Evolutionary conservation across 257 asterid species (phyloP).

Genomic region (Jaltomata sinuosa): DNA sequence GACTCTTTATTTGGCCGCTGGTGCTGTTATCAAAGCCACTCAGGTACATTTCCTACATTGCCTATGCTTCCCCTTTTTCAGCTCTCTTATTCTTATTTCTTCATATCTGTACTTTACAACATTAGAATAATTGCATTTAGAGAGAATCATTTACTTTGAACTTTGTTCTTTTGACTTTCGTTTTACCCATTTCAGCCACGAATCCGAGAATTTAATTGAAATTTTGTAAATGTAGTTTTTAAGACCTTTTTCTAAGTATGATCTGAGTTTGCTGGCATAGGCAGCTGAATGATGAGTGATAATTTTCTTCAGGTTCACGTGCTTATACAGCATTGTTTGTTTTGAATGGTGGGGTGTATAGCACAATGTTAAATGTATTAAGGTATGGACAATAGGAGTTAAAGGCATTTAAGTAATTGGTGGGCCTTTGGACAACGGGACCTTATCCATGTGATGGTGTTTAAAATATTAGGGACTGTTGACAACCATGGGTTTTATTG

Average conservation of each 20-base stretch:
- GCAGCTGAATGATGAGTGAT: neutral
- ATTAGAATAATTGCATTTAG: neutral
- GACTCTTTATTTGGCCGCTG: slow-evolving; percentile 84
- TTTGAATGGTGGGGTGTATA: neutral
- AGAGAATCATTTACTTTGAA: neutral
- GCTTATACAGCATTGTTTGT: neutral
- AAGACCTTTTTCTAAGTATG: neutral
- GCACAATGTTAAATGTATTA: neutral
- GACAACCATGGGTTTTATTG: neutral
- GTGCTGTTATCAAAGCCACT: slow-evolving; percentile 78
- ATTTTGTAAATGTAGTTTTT: neutral
- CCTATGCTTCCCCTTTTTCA: neutral
- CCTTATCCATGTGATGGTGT: neutral
- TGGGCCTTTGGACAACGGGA: neutral
- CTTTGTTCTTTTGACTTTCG: neutral
- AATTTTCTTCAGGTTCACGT: neutral
- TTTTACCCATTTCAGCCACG: neutral
- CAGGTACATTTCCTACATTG: slow-evolving; percentile 30
- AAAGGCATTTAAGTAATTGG: neutral
- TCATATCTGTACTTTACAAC: neutral
- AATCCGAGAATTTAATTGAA: neutral
- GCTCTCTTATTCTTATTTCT: neutral
- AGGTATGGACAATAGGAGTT: neutral
- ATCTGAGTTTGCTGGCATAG: neutral
- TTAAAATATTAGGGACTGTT: neutral